Base-by-base conservation (phyloP, 75 land plant species). In the Sequoiadendron giganteum region DNA sequence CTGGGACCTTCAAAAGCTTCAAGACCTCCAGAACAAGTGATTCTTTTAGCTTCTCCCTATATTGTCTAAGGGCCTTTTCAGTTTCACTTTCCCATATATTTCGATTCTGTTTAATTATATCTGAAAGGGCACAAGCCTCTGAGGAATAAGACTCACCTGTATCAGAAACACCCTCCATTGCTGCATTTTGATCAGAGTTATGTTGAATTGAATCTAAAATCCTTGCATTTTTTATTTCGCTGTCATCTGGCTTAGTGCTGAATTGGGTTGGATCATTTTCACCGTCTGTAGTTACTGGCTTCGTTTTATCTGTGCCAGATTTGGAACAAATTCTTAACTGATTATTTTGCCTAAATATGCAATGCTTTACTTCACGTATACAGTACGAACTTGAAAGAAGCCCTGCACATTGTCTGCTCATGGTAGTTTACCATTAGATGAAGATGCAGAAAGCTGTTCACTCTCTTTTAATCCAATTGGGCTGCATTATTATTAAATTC, bases 11-110 rank as follows among this genome's bases (percentile, higher is more conserved):
- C 54, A 94, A 43, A 40, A 87, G 65, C 45, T 43, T 89, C 85
- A 95, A 68, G 47, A 95, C 95, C 42, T 95, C 90, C 55, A 92
- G 86, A 87, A 95, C 94, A 85, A 95, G 85, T 76, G 78, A 55
- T 48, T 86, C 92, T 45, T 73, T 88, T 81, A 95, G 76, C 61
- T 90, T 93, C 36, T 85, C 91, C 28, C 96, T 90, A 77, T 87
- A 95, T 72, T 87, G 91, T 87, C 93, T 89, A 15, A 95, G 83
- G 82, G 89, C 86, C 55, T 80, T 93, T 90, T 89, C 86, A 82
- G 93, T 93, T 65, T 93, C 86, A 16, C 34, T 34, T 21, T 19
- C 65, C 86, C 68, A 38, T 2, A 38, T 56, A 85, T 54, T 54
- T 14, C 28, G 21, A 36, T 47, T 36, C 2, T 55, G 28, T 55